Conservation (phyloP, 495 filamentous ascomycete species). For the Oleoguttula mirabilis region DNA sequence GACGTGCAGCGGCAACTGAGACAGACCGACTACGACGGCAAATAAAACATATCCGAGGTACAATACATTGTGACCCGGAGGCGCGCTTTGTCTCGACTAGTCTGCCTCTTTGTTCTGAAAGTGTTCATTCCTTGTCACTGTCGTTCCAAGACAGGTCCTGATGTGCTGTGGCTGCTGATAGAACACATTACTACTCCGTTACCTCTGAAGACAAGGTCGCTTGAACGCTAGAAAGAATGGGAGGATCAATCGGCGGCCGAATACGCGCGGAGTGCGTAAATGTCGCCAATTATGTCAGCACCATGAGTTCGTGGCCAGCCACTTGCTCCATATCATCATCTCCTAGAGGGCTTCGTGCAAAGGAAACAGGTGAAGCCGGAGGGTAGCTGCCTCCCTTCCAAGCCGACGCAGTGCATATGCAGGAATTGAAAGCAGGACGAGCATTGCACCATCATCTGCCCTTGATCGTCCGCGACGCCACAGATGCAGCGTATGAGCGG, state of each 20-base stretch:
- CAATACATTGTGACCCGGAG: no score
- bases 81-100: no score
- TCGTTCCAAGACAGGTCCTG: no score
- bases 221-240: slow-evolving; percentile 1
- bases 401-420: slow-evolving; percentile 65
- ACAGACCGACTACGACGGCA: no score
- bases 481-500: slow-evolving; percentile 63
- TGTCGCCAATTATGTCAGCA: neutral
- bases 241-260: neutral
- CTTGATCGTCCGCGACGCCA: slow-evolving; percentile 50
- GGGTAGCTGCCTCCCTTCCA: slow-evolving; percentile 23
- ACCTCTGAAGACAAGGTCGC: neutral
- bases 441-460: slow-evolving; percentile 72
- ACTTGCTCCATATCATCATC: neutral
- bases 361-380: slow-evolving; percentile 14
- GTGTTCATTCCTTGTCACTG: no score
- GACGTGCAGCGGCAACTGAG: no score
- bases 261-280: neutral
- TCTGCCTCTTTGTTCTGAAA: no score
- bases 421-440: slow-evolving; percentile 81
- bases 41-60: no score
- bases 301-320: no score
- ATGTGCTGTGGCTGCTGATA: no score
- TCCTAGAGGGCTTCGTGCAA: slow-evolving; percentile 7
- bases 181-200: no score